A percentile compares a stretch with the other conserved stretches of the same genome.
Evolutionary conservation across 2,329 filamentous ascomycete genomes (phyloP).

Genomic region (Scytalidium sp.): DNA sequence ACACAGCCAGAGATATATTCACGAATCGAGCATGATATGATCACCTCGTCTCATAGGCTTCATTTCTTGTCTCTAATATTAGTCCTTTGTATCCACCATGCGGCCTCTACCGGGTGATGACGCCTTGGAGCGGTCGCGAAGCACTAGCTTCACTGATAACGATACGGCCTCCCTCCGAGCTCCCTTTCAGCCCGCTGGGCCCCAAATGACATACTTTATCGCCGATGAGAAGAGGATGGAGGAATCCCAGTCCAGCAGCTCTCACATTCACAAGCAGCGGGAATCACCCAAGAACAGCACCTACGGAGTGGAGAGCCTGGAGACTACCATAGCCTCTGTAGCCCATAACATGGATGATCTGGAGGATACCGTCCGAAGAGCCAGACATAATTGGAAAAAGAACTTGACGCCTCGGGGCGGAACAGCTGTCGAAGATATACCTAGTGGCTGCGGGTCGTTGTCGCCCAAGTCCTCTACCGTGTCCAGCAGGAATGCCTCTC

Average conservation of each 20-base stretch:
- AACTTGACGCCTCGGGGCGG: constrained; percentile 15
- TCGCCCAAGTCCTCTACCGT: constrained; percentile 28
- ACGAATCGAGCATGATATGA: neutral
- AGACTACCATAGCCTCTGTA: constrained; percentile 28
- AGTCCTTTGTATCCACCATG: constrained; percentile 29
- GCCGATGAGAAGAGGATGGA: constrained; percentile 48
- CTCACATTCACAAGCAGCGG: constrained; percentile 25
- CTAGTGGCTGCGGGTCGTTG: constrained; percentile 21
- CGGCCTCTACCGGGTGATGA: constrained; percentile 45
- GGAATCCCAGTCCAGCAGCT: constrained; percentile 31
- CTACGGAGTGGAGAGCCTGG: constrained; percentile 29
- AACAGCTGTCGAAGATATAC: constrained; percentile 19
- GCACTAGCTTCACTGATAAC: constrained; percentile 34
- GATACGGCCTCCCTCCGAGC: constrained; percentile 31
- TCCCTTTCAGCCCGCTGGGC: constrained; percentile 25
- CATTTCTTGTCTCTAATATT: neutral
- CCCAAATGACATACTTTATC: constrained; percentile 51
- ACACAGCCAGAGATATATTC: neutral
- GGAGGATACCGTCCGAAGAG: constrained; percentile 20
- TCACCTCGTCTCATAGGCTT: neutral
- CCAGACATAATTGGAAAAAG: constrained; percentile 25
- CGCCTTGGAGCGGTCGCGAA: constrained; percentile 36
- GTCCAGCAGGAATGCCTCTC: constrained; percentile 29
- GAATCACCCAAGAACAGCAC: constrained; percentile 32
- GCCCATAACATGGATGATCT: constrained; percentile 22